A percentile compares a stretch with the other conserved stretches of the same genome.
Conservation (phyloP, 345 rosid genomes). For the Lumnitzera racemosa region DNA sequence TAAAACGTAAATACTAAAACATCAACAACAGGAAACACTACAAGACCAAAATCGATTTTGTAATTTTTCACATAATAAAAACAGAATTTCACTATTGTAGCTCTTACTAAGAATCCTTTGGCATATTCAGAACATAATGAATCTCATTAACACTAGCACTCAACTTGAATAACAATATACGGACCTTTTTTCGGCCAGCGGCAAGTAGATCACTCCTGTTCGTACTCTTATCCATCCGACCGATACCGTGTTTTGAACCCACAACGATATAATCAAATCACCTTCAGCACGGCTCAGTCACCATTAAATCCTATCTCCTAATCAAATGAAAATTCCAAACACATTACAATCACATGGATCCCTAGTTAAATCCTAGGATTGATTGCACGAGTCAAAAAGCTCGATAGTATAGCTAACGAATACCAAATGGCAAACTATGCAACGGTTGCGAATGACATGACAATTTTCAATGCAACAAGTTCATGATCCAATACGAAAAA, state of each 20-base stretch:
- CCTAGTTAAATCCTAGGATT: too few species aligned
- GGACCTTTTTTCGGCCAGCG: slow-evolving; percentile 90
- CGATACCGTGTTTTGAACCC: slow-evolving; percentile 16
- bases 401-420: too few species aligned
- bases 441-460: not conserved
- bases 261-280: slow-evolving; percentile 16
- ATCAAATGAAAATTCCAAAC: not conserved
- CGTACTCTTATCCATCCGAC: slow-evolving; percentile 86
- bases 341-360: too few species aligned
- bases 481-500: not conserved
- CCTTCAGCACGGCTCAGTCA: slow-evolving; percentile 23
- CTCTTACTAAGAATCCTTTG: not conserved
- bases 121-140: not conserved
- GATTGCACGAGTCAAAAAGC: too few species aligned
- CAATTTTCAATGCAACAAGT: too few species aligned
- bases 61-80: not conserved
- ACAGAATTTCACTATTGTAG: not conserved
- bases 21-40: not conserved
- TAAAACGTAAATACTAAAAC: not conserved
- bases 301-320: slow-evolving; percentile 27
- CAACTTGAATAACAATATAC: not conserved
- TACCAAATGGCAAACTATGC: too few species aligned
- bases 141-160: not conserved
- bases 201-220: slow-evolving; percentile 79
- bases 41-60: not conserved